A percentile compares a stretch with the other conserved stretches of the same genome.
Conservation (phyloP, 306 rosid genomes). For the Dryas alaskensis region DNA sequence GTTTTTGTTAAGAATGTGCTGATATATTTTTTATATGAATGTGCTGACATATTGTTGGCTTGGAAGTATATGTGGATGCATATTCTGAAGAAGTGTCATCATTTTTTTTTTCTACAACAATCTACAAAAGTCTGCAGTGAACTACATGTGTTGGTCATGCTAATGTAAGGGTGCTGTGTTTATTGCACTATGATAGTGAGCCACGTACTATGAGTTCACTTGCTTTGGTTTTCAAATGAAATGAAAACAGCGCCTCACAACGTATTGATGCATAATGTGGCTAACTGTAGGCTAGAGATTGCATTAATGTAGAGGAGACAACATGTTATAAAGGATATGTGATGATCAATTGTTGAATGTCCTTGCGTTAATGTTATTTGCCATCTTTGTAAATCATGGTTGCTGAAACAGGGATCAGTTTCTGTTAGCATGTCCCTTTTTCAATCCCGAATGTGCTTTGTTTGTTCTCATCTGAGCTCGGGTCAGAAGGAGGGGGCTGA, state of each 20-base stretch:
- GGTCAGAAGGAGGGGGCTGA: slow-evolving; percentile 90
- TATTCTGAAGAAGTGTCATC: not conserved
- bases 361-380: slow-evolving; percentile 17
- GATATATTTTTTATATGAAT: too few relatives aligned
- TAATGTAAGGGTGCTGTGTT: not conserved
- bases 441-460: slow-evolving; percentile 88
- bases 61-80: not conserved
- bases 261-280: slow-evolving; percentile 18
- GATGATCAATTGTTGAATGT: slow-evolving; percentile 22
- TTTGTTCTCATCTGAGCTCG: slow-evolving; percentile 92
- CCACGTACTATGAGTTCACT: not conserved
- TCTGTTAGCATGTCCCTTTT: slow-evolving; percentile 89
- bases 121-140: not conserved
- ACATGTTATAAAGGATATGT: slow-evolving; percentile 3
- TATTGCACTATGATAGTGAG: not conserved
- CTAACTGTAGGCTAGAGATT: slow-evolving; percentile 14
- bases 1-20: not conserved
- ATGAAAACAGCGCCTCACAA: not conserved
- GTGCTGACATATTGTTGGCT: too few relatives aligned
- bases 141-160: slow-evolving; percentile 1
- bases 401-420: slow-evolving; percentile 81
- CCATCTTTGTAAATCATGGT: slow-evolving; percentile 25
- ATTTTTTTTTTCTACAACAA: too few relatives aligned
- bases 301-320: slow-evolving; percentile 7
- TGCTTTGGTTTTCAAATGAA: not conserved